These are phyloP conservation scores for Backusella macrospora DNA, from an alignment of 192 early-diverging fungal genomes.

Conservation along the genomic window DNA sequence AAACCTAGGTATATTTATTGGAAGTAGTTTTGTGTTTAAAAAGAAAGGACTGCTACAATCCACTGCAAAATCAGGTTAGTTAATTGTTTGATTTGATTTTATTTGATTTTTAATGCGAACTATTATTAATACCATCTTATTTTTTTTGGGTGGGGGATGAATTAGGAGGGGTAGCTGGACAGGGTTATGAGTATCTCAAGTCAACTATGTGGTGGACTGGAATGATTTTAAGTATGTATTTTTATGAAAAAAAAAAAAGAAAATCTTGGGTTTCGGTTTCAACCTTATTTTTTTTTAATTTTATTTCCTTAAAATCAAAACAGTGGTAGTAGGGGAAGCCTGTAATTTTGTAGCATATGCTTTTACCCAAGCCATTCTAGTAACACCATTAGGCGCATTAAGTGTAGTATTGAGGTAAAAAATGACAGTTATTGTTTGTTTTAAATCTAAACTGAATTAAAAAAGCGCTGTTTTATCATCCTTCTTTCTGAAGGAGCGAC, in stretches of 20 bases:
- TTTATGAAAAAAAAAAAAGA: not conserved
- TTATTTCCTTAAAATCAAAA: not conserved
- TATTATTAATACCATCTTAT: not conserved
- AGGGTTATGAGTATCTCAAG: constrained; percentile 56
- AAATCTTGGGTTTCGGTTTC: not conserved
- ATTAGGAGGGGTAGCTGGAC: constrained; percentile 49
- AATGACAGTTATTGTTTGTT: not conserved
- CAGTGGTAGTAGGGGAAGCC: constrained; percentile 92
- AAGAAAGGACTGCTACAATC: constrained; percentile 92
- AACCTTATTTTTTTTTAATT: constrained; percentile 9
- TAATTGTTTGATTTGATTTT: not conserved
- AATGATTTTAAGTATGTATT: constrained; percentile 55
- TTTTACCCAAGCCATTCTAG: constrained; percentile 95
- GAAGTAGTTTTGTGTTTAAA: constrained; percentile 91
- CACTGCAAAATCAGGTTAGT: constrained; percentile 53
- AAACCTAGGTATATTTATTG: constrained; percentile 78
- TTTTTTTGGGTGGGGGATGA: not conserved
- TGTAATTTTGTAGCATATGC: constrained; percentile 97
- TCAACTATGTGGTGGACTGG: constrained; percentile 61
- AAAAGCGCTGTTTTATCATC: constrained; percentile 78
- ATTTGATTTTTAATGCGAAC: not conserved
- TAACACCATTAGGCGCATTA: constrained; percentile 94
- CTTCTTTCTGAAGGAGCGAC: constrained; percentile 82
- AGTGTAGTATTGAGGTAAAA: constrained; percentile 81
- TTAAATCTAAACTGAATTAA: not conserved